Percentiles rank a stretch among this genome's conserved stretches.
Conservation (phyloP, 2,329 filamentous ascomycete species). For the Colletotrichum tropicale region DNA sequence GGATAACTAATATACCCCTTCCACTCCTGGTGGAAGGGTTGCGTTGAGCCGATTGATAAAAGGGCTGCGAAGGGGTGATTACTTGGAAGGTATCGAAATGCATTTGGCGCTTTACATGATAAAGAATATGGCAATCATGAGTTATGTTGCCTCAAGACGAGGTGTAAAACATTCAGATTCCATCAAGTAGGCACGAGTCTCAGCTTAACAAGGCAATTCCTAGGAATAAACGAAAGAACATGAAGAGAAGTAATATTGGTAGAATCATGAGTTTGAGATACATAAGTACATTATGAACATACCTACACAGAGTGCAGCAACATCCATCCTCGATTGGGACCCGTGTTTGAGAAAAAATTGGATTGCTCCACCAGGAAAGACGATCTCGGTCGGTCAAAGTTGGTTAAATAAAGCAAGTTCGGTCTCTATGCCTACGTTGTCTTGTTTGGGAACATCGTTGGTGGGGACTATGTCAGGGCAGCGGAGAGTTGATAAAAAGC, state of each 20-base stretch:
- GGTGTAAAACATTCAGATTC: neutral
- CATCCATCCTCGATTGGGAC: too few relatives aligned
- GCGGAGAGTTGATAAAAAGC: neutral
- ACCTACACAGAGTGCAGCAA: too few relatives aligned
- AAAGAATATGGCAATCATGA: neutral
- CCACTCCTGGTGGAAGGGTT: fast-evolving
- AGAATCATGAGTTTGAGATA: neutral
- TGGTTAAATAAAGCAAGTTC: fast-evolving
- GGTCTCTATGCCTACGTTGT: neutral
- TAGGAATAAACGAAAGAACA: fast-evolving
- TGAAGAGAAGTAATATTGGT: neutral
- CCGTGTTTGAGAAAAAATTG: too few relatives aligned
- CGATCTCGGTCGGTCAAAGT: neutral
- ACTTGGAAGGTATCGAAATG: neutral
- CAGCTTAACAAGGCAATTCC: fast-evolving
- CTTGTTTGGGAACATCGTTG: fast-evolving
- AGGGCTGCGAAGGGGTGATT: neutral
- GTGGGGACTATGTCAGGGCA: neutral
- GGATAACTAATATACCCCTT: neutral
- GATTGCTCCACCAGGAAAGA: too few relatives aligned
- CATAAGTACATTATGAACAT: too few relatives aligned
- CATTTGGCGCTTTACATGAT: neutral
- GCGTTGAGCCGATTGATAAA: neutral
- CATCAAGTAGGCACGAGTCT: neutral
- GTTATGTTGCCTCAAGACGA: neutral